phyloP scores from a whole-genome alignment of 352 stramenopile species.

The Globisporangium camurandrum region DNA sequence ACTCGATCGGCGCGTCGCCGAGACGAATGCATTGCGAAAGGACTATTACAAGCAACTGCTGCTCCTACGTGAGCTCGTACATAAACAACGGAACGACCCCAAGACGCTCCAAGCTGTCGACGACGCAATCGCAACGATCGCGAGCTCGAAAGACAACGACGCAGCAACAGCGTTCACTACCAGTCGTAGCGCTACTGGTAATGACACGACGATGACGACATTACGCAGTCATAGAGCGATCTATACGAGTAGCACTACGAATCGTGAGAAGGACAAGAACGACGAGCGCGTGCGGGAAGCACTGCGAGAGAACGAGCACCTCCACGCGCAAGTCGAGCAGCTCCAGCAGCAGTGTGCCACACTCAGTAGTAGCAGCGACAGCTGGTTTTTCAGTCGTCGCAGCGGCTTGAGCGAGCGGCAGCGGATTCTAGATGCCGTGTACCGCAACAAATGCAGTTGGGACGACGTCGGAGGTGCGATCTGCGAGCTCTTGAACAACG shows the following conservation, averaged over 20 bases:
- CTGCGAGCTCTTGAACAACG: slow-evolving; percentile 55
- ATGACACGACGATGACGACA: background rate
- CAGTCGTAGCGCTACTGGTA: slow-evolving; percentile 1
- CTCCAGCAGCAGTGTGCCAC: slow-evolving; percentile 36
- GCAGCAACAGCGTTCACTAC: background rate
- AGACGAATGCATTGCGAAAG: slow-evolving; percentile 61
- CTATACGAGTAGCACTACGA: background rate
- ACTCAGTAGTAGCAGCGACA: slow-evolving; percentile 15
- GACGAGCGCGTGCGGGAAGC: slow-evolving; percentile 47
- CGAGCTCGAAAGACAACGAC: slow-evolving; percentile 10
- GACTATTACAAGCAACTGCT: slow-evolving; percentile 68
- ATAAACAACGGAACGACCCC: slow-evolving; percentile 41
- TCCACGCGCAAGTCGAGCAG: slow-evolving; percentile 36
- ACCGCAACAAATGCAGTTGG: slow-evolving; percentile 45
- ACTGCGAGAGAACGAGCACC: slow-evolving; percentile 36
- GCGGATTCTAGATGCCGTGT: slow-evolving; percentile 46
- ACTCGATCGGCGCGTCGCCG: slow-evolving; percentile 50
- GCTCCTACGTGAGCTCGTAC: slow-evolving; percentile 61
- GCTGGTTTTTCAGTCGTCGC: slow-evolving; percentile 38
- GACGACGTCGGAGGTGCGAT: slow-evolving; percentile 43
- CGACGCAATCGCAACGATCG: slow-evolving; percentile 32
- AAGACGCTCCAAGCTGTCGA: slow-evolving; percentile 42
- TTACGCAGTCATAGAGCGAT: background rate
- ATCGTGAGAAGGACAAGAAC: slow-evolving; percentile 40
- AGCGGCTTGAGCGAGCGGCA: slow-evolving; percentile 37